Evolutionary conservation across 768 basidiomycete species (phyloP).

Genomic region (Termitomyces sp.): DNA sequence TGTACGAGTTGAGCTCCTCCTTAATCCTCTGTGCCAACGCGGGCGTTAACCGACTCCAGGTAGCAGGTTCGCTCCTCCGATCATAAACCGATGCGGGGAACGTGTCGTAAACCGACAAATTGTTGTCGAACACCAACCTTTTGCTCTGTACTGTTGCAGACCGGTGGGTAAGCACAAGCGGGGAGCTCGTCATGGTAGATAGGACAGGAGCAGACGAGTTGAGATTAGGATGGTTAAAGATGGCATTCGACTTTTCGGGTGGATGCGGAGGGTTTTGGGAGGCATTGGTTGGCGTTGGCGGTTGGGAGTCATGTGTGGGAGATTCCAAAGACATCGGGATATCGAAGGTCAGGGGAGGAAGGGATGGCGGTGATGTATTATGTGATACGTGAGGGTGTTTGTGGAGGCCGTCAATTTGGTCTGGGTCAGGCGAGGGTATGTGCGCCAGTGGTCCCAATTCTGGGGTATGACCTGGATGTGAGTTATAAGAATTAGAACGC

Average conservation of each 20-base stretch:
- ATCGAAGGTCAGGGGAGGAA: constrained; percentile 58
- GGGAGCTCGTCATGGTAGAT: constrained; percentile 46
- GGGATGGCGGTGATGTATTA: constrained; percentile 20
- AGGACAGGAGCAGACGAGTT: constrained; percentile 91
- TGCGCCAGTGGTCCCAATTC: constrained; percentile 77
- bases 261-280: constrained; percentile 27
- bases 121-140: constrained; percentile 84
- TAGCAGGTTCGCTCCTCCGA: constrained; percentile 91
- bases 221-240: constrained; percentile 78
- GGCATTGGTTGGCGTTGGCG: constrained; percentile 31
- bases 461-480: constrained; percentile 42
- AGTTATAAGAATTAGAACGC: constrained; percentile 82
- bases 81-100: constrained; percentile 91
- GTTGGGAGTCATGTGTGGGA: constrained; percentile 29
- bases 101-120: constrained; percentile 95
- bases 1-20: constrained; percentile 97
- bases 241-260: constrained; percentile 41
- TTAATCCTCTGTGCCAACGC: constrained; percentile 95
- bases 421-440: constrained; percentile 81
- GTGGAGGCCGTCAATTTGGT: constrained; percentile 85
- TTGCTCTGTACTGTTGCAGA: constrained; percentile 69
- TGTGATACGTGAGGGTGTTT: constrained; percentile 56
- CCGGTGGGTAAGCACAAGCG: constrained; percentile 63
- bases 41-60: constrained; percentile 95
- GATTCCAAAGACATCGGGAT: constrained; percentile 36